A percentile compares a stretch with the other conserved stretches of the same genome.
These are phyloP conservation scores for Leucoagaricus sp. DNA, from an alignment of 1,284 basidiomycete species.

Conservation along the genomic window DNA sequence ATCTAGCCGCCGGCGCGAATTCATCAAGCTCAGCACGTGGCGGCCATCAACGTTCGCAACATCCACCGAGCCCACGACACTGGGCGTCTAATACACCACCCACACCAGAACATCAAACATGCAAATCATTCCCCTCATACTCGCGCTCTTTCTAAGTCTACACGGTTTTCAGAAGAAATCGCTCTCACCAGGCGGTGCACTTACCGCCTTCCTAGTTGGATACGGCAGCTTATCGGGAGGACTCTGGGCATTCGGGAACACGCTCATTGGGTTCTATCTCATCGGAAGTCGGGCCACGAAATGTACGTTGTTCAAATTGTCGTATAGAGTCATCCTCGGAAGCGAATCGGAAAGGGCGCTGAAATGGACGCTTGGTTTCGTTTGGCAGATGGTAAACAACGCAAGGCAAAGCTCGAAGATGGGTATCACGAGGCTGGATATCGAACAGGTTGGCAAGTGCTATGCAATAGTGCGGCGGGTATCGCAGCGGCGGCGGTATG, in stretches of 20 bases:
- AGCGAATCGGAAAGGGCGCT: neutral
- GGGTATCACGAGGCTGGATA: constrained; percentile 73
- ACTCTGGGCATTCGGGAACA: constrained; percentile 67
- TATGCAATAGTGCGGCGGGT: constrained; percentile 79
- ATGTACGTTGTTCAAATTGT: constrained; percentile 37
- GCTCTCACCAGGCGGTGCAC: constrained; percentile 70
- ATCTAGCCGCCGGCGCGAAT: too few relatives aligned
- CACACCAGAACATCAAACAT: neutral
- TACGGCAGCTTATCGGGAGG: constrained; percentile 63
- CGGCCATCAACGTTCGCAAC: too few relatives aligned
- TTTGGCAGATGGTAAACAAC: constrained; percentile 55
- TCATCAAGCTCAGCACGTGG: too few relatives aligned
- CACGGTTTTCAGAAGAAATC: constrained; percentile 56
- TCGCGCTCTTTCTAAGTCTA: constrained; percentile 40
- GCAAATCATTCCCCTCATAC: constrained; percentile 24
- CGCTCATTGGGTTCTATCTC: constrained; percentile 83
- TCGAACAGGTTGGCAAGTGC: constrained; percentile 76
- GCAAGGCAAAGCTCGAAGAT: constrained; percentile 80
- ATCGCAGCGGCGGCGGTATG: constrained; percentile 66
- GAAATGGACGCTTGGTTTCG: too few relatives aligned
- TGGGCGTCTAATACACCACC: neutral
- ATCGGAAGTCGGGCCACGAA: constrained; percentile 85
- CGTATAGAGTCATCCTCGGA: too few relatives aligned
- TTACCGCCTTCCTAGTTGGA: constrained; percentile 77
- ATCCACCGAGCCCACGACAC: too few relatives aligned